Percentiles rank a stretch among this genome's conserved stretches.
Evolutionary conservation across 2,329 filamentous ascomycete species (phyloP).

Genomic region (Teratosphaeria gauchensis): DNA sequence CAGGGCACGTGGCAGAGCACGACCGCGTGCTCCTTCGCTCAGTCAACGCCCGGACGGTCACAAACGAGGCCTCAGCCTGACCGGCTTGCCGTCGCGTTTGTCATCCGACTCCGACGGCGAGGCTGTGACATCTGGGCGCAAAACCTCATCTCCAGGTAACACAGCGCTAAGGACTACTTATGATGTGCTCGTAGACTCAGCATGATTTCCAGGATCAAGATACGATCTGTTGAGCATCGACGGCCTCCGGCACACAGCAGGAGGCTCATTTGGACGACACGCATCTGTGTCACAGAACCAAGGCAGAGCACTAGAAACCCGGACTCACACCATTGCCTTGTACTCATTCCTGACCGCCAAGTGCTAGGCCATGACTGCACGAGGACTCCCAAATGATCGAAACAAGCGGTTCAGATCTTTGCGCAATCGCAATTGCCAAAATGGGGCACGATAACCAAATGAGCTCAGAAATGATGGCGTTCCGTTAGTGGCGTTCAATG

Average conservation of each 20-base stretch:
- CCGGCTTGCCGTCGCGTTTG: conserved; percentile 14
- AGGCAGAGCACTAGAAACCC: not conserved
- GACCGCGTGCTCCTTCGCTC: conserved; percentile 53
- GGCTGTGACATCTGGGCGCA: conserved; percentile 12
- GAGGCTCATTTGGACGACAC: not conserved
- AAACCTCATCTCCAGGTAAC: not conserved
- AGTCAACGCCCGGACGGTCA: conserved; percentile 47
- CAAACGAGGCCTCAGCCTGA: conserved; percentile 34
- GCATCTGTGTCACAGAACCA: not conserved
- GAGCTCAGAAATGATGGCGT: not conserved
- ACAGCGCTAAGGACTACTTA: not conserved
- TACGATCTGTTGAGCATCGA: not conserved
- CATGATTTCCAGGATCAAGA: not conserved
- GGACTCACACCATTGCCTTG: not conserved
- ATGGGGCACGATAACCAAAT: not conserved
- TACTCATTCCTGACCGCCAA: not conserved
- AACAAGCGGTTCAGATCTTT: not conserved
- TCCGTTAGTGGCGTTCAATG: not conserved
- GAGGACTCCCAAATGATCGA: not conserved
- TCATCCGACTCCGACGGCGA: conserved; percentile 11
- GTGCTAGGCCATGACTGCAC: not conserved
- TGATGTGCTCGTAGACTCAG: not conserved
- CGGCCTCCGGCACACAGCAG: not conserved
- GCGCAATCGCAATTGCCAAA: not conserved
- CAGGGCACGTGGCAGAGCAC: conserved; percentile 47